A percentile compares a stretch with the other conserved stretches of the same genome.
phyloP scores from a whole-genome alignment of 345 rosid genomes.

The Rhodomyrtus tomentosa region DNA sequence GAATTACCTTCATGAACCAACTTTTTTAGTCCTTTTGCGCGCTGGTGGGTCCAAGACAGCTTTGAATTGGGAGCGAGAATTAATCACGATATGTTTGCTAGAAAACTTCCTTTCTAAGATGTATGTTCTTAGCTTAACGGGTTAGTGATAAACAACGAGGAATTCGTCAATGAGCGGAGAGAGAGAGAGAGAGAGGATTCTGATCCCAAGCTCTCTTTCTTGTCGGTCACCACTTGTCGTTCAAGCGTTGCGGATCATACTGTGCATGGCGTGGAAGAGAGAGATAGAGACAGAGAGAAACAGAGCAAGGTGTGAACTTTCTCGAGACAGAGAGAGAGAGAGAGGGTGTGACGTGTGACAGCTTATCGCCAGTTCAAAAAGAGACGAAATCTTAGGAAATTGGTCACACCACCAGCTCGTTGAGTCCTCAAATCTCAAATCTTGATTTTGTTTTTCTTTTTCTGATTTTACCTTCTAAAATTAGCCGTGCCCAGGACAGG shows the following conservation, averaged over 20 bases:
- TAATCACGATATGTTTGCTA: neutral
- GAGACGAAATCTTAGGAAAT: neutral
- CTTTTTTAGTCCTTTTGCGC: neutral
- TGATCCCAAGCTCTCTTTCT: neutral
- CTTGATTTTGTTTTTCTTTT: neutral
- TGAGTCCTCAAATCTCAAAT: neutral
- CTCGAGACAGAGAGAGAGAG: neutral
- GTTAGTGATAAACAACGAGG: neutral
- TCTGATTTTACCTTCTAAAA: neutral
- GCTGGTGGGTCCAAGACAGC: neutral
- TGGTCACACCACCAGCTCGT: neutral
- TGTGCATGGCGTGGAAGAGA: neutral
- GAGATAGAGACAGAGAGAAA: neutral
- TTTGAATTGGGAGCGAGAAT: neutral
- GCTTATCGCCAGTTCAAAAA: constrained; percentile 23
- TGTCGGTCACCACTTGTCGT: neutral
- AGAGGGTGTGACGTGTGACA: constrained; percentile 10
- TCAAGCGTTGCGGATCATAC: neutral
- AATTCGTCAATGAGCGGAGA: neutral
- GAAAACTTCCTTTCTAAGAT: neutral
- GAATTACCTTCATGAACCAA: neutral
- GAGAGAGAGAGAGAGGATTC: constrained; percentile 11
- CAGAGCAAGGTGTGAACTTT: too few species aligned
- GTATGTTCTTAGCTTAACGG: neutral
- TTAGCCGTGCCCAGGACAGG: neutral